phyloP scores from a whole-genome alignment of 306 rosid genomes.

The Prosopis cineraria region DNA sequence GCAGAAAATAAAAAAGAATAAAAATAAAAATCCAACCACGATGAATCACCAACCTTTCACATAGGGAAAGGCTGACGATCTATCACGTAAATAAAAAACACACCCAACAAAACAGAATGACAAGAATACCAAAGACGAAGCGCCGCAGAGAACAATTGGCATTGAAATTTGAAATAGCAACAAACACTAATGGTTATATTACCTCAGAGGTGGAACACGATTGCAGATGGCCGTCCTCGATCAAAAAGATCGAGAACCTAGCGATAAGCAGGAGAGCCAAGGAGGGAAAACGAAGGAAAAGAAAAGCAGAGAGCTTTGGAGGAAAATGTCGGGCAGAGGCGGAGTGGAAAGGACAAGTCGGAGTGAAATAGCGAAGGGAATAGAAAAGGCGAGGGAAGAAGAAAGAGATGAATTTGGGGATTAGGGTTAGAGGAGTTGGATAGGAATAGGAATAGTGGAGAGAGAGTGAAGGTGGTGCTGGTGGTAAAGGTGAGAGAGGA shows the following conservation, averaged over 20 bases:
- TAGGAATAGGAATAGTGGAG: conserved; percentile 42
- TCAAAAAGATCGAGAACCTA: background rate
- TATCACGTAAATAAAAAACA: background rate
- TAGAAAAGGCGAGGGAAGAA: background rate
- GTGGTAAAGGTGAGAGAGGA: conserved; percentile 44
- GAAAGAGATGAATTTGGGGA: conserved; percentile 20
- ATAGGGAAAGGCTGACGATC: background rate
- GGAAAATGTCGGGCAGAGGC: conserved; percentile 7
- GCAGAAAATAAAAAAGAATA: background rate
- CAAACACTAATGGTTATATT: conserved; percentile 8
- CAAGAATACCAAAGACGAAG: conserved; percentile 27
- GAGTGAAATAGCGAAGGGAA: conserved; percentile 8
- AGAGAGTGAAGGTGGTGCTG: conserved; percentile 39
- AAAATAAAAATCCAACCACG: conserved; percentile 13
- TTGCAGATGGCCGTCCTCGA: background rate
- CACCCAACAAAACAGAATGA: conserved; percentile 17
- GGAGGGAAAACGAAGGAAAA: background rate
- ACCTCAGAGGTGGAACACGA: conserved; percentile 32
- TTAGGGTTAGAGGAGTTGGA: conserved; percentile 46
- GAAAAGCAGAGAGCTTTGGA: conserved; percentile 22
- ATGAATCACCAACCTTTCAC: background rate
- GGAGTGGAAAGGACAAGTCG: background rate
- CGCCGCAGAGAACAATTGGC: conserved; percentile 17
- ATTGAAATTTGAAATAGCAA: conserved; percentile 13
- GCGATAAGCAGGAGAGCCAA: background rate